These are phyloP conservation scores for Aspergillus texensis DNA, from an alignment of 2,329 filamentous ascomycete genomes.

Conservation along the genomic window DNA sequence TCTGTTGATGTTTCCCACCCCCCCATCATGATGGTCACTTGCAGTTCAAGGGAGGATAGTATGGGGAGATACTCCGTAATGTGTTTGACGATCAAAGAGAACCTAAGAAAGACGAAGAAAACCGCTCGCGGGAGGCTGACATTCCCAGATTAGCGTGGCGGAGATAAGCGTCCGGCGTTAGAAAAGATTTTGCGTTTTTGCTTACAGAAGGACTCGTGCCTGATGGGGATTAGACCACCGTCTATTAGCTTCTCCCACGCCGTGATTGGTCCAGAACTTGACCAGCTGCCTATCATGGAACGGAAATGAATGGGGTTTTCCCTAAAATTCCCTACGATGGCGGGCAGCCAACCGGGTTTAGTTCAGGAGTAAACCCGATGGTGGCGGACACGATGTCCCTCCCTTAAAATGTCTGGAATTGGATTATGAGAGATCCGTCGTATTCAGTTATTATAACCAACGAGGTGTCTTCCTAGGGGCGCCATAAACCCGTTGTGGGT, in stretches of 20 bases:
- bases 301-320: too few relatives aligned
- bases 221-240: too few relatives aligned
- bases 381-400: neutral
- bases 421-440: neutral
- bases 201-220: too few relatives aligned
- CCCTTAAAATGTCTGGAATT: neutral
- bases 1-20: neutral
- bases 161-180: slow-evolving; percentile 2
- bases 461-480: too few relatives aligned
- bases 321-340: neutral
- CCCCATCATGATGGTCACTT: neutral
- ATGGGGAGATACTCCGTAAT: too few relatives aligned
- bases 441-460: neutral
- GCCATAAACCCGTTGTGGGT: neutral
- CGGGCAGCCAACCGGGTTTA: slow-evolving; percentile 1
- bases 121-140: too few relatives aligned
- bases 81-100: too few relatives aligned
- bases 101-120: too few relatives aligned
- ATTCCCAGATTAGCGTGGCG: neutral
- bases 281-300: neutral
- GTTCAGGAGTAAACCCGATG: neutral
- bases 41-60: neutral
- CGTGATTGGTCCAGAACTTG: too few relatives aligned
- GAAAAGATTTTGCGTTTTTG: neutral
- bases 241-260: too few relatives aligned